These are phyloP conservation scores for Sinapis alba DNA, from an alignment of 441 rosid genomes.

Conservation along the genomic window DNA sequence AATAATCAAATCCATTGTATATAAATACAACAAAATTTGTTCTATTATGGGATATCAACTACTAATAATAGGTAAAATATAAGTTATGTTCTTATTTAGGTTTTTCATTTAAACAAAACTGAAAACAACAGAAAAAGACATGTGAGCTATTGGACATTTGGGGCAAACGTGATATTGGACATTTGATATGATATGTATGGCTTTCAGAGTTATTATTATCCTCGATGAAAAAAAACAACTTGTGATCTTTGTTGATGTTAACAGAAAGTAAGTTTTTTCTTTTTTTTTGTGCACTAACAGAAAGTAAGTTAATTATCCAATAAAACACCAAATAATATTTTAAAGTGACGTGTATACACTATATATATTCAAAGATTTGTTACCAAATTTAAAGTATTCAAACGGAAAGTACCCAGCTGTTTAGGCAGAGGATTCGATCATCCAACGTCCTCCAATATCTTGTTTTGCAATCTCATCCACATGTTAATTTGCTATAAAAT, in stretches of 20 bases:
- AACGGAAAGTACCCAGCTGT: conserved; percentile 35
- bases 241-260: not conserved
- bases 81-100: not conserved
- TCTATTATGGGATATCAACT: not conserved
- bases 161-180: not conserved
- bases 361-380: conserved; percentile 9
- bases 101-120: not conserved
- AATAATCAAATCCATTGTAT: not conserved
- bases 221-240: not conserved
- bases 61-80: no score
- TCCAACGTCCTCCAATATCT: conserved; percentile 25
- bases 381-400: conserved; percentile 27
- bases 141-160: not conserved
- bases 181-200: not conserved
- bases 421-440: conserved; percentile 45
- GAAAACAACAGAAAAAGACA: not conserved
- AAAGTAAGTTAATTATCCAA: not conserved
- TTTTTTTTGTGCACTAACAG: not conserved
- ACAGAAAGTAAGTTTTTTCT: no score
- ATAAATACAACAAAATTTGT: not conserved
- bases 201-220: not conserved
- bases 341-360: conserved; percentile 1
- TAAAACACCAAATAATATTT: not conserved
- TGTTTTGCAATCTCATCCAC: conserved; percentile 40
- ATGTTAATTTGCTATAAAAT: conserved; percentile 27